Evolutionary conservation across 495 filamentous ascomycete species (phyloP).

Genomic region (Apiosordaria backusii): DNA sequence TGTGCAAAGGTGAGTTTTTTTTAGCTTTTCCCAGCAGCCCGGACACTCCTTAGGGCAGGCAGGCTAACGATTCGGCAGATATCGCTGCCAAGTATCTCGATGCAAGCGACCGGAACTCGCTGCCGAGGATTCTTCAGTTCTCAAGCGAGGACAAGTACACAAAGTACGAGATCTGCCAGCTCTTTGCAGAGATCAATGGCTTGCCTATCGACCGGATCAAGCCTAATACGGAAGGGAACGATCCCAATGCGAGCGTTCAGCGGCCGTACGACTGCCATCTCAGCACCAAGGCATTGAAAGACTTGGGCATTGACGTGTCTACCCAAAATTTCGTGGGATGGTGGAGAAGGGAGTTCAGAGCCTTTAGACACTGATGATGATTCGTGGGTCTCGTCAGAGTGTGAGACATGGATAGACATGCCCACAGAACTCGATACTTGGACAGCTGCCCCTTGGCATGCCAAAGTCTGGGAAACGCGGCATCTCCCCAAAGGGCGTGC

Average conservation of each 20-base stretch:
- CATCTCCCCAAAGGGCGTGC: too few relatives aligned
- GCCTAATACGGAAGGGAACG: conserved; percentile 69
- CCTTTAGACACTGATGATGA: conserved; percentile 42
- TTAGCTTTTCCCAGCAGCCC: neutral
- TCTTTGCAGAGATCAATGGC: conserved; percentile 77
- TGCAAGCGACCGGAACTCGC: conserved; percentile 35
- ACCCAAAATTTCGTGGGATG: conserved; percentile 76
- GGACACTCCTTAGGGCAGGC: neutral
- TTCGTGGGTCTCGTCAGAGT: neutral
- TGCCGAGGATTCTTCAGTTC: conserved; percentile 81
- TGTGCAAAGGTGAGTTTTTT: conserved; percentile 51
- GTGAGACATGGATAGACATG: neutral
- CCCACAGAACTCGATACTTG: neutral
- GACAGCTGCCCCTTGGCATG: neutral
- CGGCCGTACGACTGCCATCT: conserved; percentile 89
- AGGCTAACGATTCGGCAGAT: conserved; percentile 31
- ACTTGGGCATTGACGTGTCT: conserved; percentile 71
- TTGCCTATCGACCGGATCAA: conserved; percentile 67
- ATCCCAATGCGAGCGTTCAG: conserved; percentile 68
- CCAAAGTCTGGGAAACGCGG: neutral
- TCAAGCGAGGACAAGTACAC: conserved; percentile 82
- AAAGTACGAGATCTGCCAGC: conserved; percentile 86
- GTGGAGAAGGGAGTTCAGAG: conserved; percentile 62
- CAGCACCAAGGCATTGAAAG: conserved; percentile 68
- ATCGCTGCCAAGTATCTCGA: conserved; percentile 65